Evolutionary conservation across 2,329 filamentous ascomycete genomes (phyloP), one percentile per base, ranked within the genome.

Genomic region (Cercospora berteroae): DNA sequence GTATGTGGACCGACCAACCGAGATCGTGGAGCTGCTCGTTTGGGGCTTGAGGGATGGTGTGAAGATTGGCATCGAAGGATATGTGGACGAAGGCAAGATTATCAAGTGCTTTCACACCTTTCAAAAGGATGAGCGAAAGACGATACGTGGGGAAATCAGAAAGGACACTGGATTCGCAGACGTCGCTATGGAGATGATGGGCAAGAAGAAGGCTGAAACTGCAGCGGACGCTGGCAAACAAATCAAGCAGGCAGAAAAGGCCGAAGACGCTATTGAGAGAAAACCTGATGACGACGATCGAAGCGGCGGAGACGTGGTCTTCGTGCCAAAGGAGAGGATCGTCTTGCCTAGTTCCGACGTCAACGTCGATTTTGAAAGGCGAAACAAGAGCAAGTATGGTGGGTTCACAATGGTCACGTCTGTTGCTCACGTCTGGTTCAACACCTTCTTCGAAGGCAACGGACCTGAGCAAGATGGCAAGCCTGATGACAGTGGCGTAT

Each of bases 391-490:
- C 1, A 86, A 87, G 4, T 91, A 91, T 74, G 85, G 85, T 6
- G 90, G 93, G 0, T 87, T 92, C 72, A 93, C 92, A 0, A 92
- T 98, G 89, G 93, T 97, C 3, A 97, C 94, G 0, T 89, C 94
- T 0, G 89, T 98, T 9, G 94, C 94, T 0, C 94, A 98, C 75
- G 92, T 97, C 16, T 99, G 95, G 95, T 97, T 97, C 83, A 99
- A 99, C 76, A 84, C 89, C 1, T 98, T 89, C 79, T 98, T 98
- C 74, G 95, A 98, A 80, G 93, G 94, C 55, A 82, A 87, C 20
- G 90, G 91, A 0, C 89, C 90, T 0, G 90, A 93, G 75, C 84
- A 88, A 50, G 79, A 82, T 29, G 92, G 91, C 25, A 81, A 83
- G 16, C 84, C 92, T 0, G 85, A 90, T 59, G 85, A 89, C 52